phyloP scores from a whole-genome alignment of 306 rosid genomes.

The Acmispon strigosus region DNA sequence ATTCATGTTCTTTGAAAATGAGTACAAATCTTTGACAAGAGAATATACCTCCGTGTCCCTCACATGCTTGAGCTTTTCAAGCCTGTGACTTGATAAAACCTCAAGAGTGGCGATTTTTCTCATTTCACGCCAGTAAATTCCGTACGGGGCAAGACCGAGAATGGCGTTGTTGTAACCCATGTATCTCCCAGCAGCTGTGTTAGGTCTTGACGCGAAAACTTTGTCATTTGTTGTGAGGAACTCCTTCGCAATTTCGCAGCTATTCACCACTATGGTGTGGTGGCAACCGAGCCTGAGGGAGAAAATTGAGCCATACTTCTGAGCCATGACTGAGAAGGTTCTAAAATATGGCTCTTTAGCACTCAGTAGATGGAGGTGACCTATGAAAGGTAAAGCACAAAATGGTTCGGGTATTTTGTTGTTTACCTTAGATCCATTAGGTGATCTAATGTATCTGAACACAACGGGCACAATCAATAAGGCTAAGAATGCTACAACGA shows the following conservation, averaged over 20 bases:
- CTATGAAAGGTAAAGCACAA: constrained; percentile 38
- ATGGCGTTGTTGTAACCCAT: constrained; percentile 41
- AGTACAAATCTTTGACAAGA: constrained; percentile 34
- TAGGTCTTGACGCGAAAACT: constrained; percentile 32
- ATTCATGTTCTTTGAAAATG: not conserved
- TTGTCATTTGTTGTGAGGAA: constrained; percentile 34
- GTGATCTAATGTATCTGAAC: not conserved
- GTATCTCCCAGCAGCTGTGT: constrained; percentile 23
- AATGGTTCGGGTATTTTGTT: constrained; percentile 22
- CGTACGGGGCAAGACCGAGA: constrained; percentile 49
- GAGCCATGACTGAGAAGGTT: constrained; percentile 24
- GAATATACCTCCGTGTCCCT: constrained; percentile 27
- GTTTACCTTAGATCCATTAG: not conserved
- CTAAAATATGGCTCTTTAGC: constrained; percentile 18
- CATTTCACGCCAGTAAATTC: constrained; percentile 52
- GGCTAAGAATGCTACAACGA: not conserved
- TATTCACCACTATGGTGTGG: constrained; percentile 22
- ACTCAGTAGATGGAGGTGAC: constrained; percentile 36
- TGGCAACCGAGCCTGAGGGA: constrained; percentile 27
- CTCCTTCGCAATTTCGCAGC: constrained; percentile 29
- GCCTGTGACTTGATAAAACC: constrained; percentile 27
- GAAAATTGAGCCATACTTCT: constrained; percentile 35
- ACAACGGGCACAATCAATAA: not conserved
- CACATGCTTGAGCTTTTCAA: constrained; percentile 35
- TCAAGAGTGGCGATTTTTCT: constrained; percentile 38